Evolutionary conservation across 768 basidiomycete genomes (phyloP).

Genomic region (Plicaturopsis crispa): DNA sequence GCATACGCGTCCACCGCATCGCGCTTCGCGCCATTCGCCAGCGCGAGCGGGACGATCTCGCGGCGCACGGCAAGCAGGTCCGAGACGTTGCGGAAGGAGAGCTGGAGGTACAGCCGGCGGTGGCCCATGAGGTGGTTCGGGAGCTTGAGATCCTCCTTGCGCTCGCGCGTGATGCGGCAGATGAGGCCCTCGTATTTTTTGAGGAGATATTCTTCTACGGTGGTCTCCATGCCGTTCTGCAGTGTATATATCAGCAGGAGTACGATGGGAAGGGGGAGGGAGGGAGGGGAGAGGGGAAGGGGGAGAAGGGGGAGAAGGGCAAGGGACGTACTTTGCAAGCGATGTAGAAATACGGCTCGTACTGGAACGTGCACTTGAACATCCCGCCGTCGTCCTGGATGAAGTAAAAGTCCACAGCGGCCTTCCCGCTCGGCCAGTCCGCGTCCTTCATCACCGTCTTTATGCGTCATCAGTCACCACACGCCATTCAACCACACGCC

Average conservation of each 20-base stretch:
- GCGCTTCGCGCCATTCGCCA: constrained; percentile 85
- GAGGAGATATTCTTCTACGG: constrained; percentile 91
- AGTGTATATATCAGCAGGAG: constrained; percentile 4
- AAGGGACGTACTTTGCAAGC: constrained; percentile 73
- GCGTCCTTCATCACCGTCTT: constrained; percentile 86
- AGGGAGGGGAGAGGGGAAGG: constrained; percentile 4
- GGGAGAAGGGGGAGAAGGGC: background rate
- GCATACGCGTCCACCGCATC: constrained; percentile 97
- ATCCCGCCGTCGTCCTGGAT: constrained; percentile 94
- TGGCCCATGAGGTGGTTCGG: constrained; percentile 98
- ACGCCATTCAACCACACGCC: background rate
- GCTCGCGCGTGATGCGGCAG: constrained; percentile 66
- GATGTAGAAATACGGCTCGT: constrained; percentile 93
- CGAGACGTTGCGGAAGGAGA: constrained; percentile 88
- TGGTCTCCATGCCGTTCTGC: constrained; percentile 78
- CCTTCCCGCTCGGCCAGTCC: constrained; percentile 74
- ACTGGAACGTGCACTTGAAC: constrained; percentile 91
- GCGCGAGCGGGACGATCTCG: constrained; percentile 84
- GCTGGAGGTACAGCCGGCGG: constrained; percentile 77
- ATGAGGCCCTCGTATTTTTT: constrained; percentile 90
- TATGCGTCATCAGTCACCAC: constrained; percentile 20
- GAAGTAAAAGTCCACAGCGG: constrained; percentile 95
- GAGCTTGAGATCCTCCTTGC: constrained; percentile 90
- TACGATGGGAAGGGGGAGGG: no score
- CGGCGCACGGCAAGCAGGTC: constrained; percentile 84